A percentile compares a stretch with the other conserved stretches of the same genome.
These are phyloP conservation scores for Colletotrichum musicola DNA, from an alignment of 2,329 filamentous ascomycete genomes.

Conservation along the genomic window DNA sequence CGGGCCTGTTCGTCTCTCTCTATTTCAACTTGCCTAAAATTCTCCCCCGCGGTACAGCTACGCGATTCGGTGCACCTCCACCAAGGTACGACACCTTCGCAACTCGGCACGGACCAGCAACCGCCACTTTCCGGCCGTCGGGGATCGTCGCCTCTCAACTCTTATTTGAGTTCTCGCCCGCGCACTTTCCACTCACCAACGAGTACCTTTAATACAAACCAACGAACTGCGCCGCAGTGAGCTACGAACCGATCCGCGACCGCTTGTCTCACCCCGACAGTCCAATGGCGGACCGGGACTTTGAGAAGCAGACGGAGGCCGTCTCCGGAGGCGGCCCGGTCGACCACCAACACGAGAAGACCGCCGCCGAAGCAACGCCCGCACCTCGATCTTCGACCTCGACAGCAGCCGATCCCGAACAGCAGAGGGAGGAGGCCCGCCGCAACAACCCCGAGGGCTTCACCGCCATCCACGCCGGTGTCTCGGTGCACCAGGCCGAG, in stretches of 20 bases:
- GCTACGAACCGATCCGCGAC: background rate
- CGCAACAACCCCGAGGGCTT: slow-evolving; percentile 63
- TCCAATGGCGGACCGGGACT: slow-evolving; percentile 47
- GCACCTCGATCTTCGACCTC: slow-evolving; percentile 43
- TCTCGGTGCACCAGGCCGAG: slow-evolving; percentile 76
- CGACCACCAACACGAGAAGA: slow-evolving; percentile 40
- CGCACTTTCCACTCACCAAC: background rate
- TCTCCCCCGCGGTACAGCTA: slow-evolving; percentile 4
- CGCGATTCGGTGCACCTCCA: slow-evolving; percentile 16
- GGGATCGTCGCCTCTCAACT: slow-evolving; percentile 12
- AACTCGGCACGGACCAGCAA: slow-evolving; percentile 32
- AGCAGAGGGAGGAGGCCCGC: slow-evolving; percentile 52
- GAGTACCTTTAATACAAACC: background rate
- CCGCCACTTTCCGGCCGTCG: slow-evolving; percentile 34
- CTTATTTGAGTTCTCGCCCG: slow-evolving; percentile 3
- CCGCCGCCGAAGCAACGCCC: slow-evolving; percentile 11
- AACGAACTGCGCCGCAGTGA: background rate
- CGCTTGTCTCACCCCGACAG: slow-evolving; percentile 6
- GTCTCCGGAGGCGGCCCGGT: slow-evolving; percentile 45
- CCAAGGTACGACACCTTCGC: slow-evolving; percentile 4
- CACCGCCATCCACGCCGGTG: slow-evolving; percentile 57
- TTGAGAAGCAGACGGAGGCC: slow-evolving; percentile 47
- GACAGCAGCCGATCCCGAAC: slow-evolving; percentile 43
- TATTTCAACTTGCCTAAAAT: background rate
- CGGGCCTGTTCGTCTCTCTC: slow-evolving; percentile 1